Base-by-base conservation (phyloP, 2,329 filamentous ascomycete genomes). In the Diaporthe batatas region DNA sequence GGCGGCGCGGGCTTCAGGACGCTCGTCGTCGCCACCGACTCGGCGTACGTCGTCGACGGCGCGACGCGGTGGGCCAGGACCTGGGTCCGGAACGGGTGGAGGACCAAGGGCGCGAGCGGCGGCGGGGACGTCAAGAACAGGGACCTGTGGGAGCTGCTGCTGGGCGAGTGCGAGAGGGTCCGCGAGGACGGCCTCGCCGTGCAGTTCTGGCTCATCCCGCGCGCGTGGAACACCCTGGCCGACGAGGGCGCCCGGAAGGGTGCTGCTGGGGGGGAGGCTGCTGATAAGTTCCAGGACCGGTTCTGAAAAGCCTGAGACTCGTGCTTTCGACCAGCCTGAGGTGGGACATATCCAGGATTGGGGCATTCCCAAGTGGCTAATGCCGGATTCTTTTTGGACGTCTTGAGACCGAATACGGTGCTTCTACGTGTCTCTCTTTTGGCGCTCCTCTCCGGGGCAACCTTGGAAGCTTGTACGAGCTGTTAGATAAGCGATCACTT, bases 1-100 rank as follows among this genome's bases (percentile, higher is more conserved):
- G n/a, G 18, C 0, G 79, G 76, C 6, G 85, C 88, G 77, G 76
- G 84, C 70, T 79, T 80, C 79, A 51, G 73, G 14, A 79, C 78
- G 2, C 7, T 90, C 2, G 84, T 89, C 49, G 83, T 91, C 72
- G 88, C 87, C 2, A 88, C 87, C 0, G 86, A 90, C 76, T 89
- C 86, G 0, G 81, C 83, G 36, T 89, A 89, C 75, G 84, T 87
- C 7, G 82, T 84, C 1, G 76, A 84, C 18, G 85, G 86, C 10
- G 78, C 83, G 10, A 88, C 86, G 0, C 70, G 78, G 16, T 86
- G 84, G 82, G 78, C 81, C 0, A 80, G 76, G 72, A 78, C 51
- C 0, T 90, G 88, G 88, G 64, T 84, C 7, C 68, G 68, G 7
- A 85, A 84, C 18, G 82, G 78, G 7, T 91, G 88, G 87, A 82